Conservation (phyloP, 1,139 yeast genomes). For the Magnusiomyces fungicola region DNA sequence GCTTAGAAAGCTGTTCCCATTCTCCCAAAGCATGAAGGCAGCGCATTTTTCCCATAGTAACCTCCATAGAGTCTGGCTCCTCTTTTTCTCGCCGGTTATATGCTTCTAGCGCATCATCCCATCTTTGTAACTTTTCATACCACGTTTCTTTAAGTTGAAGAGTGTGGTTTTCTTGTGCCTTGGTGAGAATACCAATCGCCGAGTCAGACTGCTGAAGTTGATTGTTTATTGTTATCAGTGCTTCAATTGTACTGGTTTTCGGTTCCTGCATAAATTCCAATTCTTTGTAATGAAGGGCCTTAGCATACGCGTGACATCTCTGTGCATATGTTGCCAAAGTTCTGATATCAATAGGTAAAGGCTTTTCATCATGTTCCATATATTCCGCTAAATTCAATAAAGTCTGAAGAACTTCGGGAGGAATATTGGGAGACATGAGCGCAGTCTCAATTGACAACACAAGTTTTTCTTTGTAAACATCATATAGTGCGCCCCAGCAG, state of each 20-base stretch:
- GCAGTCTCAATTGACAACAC: conserved; percentile 84
- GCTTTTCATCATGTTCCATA: conserved; percentile 96
- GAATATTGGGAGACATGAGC: conserved; percentile 80
- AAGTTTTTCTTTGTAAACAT: conserved; percentile 87
- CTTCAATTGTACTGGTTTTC: conserved; percentile 84
- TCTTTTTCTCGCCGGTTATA: conserved; percentile 54
- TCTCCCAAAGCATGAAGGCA: conserved; percentile 96
- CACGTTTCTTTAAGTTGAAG: conserved; percentile 92
- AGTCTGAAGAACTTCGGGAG: conserved; percentile 92
- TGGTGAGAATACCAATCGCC: conserved; percentile 91
- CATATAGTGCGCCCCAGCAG: conserved; percentile 90
- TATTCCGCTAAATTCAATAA: conserved; percentile 86
- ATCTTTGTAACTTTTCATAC: conserved; percentile 92
- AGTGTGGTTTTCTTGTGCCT: conserved; percentile 91
- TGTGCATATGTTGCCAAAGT: conserved; percentile 91
- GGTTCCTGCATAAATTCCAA: conserved; percentile 92
- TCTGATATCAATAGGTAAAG: conserved; percentile 82
- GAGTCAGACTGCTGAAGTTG: conserved; percentile 96
- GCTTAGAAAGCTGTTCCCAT: conserved; percentile 86
- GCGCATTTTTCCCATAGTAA: conserved; percentile 96
- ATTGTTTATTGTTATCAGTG: conserved; percentile 85
- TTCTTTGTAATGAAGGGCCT: conserved; percentile 93
- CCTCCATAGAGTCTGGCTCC: conserved; percentile 51
- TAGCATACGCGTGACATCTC: conserved; percentile 94
- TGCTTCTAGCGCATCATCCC: conserved; percentile 96